Conservation (phyloP, 1,139 yeast species). For the Arxiozyma telluris region DNA sequence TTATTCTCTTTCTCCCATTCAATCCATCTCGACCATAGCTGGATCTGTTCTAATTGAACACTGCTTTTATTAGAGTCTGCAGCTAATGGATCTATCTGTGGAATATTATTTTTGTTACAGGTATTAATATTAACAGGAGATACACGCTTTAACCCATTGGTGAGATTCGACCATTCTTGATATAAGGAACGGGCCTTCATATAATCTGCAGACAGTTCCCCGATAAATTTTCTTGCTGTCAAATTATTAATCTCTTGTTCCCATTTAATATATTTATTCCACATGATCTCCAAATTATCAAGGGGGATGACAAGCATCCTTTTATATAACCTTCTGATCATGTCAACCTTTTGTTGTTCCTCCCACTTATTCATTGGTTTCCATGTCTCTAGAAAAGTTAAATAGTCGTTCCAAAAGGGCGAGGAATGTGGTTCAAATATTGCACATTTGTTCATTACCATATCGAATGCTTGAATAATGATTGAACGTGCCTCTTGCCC, state of each 20-base stretch:
- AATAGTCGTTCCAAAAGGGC: constrained; percentile 71
- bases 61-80: constrained; percentile 27
- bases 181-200: constrained; percentile 81
- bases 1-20: constrained; percentile 70
- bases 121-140: constrained; percentile 24
- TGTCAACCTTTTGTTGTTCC: constrained; percentile 71
- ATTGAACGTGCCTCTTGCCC: constrained; percentile 75
- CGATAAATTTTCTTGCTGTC: constrained; percentile 78
- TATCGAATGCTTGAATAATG: constrained; percentile 75
- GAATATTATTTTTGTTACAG: constrained; percentile 36
- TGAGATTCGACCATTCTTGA: constrained; percentile 57
- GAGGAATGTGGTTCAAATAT: constrained; percentile 72
- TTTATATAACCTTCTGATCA: constrained; percentile 66
- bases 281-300: constrained; percentile 61
- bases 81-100: constrained; percentile 8
- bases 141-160: constrained; percentile 39
- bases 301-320: constrained; percentile 65
- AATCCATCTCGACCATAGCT: constrained; percentile 68
- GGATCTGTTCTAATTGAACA: constrained; percentile 33
- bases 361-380: constrained; percentile 80
- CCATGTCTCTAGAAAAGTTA: constrained; percentile 72
- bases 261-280: constrained; percentile 78
- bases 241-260: constrained; percentile 67
- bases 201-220: constrained; percentile 77
- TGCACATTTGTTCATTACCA: constrained; percentile 62